phyloP scores from a whole-genome alignment of 352 stramenopile genomes.

The Pseudoperonospora humuli region DNA sequence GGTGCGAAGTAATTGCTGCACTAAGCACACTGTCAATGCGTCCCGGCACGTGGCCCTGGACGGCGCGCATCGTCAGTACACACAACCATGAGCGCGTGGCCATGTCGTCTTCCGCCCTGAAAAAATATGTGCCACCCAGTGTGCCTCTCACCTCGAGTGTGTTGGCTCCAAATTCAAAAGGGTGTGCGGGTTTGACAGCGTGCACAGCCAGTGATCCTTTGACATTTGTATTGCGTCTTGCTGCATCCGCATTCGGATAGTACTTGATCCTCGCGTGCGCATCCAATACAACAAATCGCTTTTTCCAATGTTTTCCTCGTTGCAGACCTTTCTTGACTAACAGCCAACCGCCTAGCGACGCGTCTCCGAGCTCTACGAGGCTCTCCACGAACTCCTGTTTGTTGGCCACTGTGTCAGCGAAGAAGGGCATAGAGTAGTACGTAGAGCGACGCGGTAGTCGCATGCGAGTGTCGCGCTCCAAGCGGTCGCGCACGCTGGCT shows the following conservation, averaged over 20 bases:
- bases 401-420: conserved; percentile 60
- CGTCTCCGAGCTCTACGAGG: conserved; percentile 59
- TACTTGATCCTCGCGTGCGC: conserved; percentile 71
- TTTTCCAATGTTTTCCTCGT: conserved; percentile 78
- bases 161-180: conserved; percentile 64
- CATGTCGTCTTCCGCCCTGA: conserved; percentile 72
- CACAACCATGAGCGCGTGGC: conserved; percentile 70
- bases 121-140: conserved; percentile 75
- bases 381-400: conserved; percentile 72
- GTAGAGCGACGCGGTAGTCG: conserved; percentile 50
- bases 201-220: conserved; percentile 73
- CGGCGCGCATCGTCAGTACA: conserved; percentile 73
- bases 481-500: conserved; percentile 46
- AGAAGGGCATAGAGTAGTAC: conserved; percentile 77
- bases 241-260: conserved; percentile 67
- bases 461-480: conserved; percentile 52
- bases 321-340: conserved; percentile 69
- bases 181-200: conserved; percentile 62
- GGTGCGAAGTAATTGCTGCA: conserved; percentile 22
- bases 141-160: conserved; percentile 71
- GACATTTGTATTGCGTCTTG: conserved; percentile 68
- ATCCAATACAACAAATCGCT: conserved; percentile 72
- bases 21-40: conserved; percentile 54
- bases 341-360: conserved; percentile 63
- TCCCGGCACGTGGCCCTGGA: conserved; percentile 59